Evolutionary conservation across 345 rosid species (phyloP), one percentile per base, ranked within the genome.

Genomic region (Chamaenerion angustifolium): DNA sequence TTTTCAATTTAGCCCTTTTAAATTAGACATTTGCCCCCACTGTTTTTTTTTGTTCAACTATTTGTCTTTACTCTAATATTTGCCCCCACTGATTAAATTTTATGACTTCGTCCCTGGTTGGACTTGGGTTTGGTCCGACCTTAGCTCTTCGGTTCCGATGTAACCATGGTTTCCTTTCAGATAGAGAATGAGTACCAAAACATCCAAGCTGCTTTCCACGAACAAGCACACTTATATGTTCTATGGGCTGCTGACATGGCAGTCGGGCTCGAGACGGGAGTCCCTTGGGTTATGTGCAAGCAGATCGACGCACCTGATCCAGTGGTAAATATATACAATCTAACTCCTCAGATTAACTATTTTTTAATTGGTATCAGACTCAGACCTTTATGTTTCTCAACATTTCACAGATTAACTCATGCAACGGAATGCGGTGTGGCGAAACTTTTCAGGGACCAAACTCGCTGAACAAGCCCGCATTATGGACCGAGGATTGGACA

Each of bases 271-370:
- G 51, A 71, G 42, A 80, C 93, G 0, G 96, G 94, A 8, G 96
- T 86, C 12, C 98, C 98, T 21, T 90, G 98, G 98, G 70, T 78
- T 11, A 90, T 90, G 98, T 86, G 98, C 78, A 83, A 82, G 64
- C 89, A 83, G 64, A 48, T 68, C 1, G 94, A 90, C 57, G 93
- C 96, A 54, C 96, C 98, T 27, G 89, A 81, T 57, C 95, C 92
- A 0, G 87, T 86, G 78, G 98, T 89, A 31, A 4, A 7, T 21
- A 21, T 21, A 21, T 21, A 21, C 25, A 4, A n/a, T n/a, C n/a
- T n/a, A n/a, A n/a, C n/a, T n/a, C n/a, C n/a, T n/a, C n/a, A n/a
- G n/a, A n/a, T n/a, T n/a, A n/a, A n/a, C n/a, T n/a, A n/a, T n/a
- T n/a, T n/a, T 31, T 7, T 8, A 4, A 31, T 31, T 5, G 37